Conservation (phyloP, 805 yeast genomes). For the Kurtzmaniella fragi region DNA sequence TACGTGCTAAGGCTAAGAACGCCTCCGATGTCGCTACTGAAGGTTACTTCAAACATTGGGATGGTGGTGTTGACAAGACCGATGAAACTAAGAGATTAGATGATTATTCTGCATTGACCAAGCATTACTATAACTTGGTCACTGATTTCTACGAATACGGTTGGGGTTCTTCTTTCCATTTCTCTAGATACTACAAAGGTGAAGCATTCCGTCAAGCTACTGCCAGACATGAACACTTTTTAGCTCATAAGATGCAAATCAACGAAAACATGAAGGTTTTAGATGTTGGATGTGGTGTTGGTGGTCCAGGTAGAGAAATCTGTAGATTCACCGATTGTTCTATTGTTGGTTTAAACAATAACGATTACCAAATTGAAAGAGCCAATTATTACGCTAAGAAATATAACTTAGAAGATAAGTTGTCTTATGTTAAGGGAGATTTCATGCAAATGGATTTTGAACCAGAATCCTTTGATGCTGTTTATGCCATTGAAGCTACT, state of each 20-base stretch:
- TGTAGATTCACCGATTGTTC: slow-evolving; percentile 83
- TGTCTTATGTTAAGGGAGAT: slow-evolving; percentile 91
- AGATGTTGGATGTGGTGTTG: slow-evolving; percentile 99
- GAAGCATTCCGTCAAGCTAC: slow-evolving; percentile 92
- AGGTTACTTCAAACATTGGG: slow-evolving; percentile 97
- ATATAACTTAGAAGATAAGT: slow-evolving; percentile 62
- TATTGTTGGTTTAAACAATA: slow-evolving; percentile 89
- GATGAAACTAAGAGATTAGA: slow-evolving; percentile 71
- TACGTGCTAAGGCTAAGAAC: slow-evolving; percentile 67
- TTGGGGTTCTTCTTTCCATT: slow-evolving; percentile 98
- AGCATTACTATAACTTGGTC: slow-evolving; percentile 92
- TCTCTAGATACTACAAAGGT: slow-evolving; percentile 88
- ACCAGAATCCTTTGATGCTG: slow-evolving; percentile 88
- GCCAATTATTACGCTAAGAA: slow-evolving; percentile 76
- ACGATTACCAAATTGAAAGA: slow-evolving; percentile 93
- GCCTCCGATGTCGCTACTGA: slow-evolving; percentile 78
- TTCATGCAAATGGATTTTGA: slow-evolving; percentile 98
- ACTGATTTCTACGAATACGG: slow-evolving; percentile 99
- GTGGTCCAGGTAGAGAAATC: slow-evolving; percentile 98
- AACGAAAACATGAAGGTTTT: slow-evolving; percentile 78
- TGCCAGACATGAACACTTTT: slow-evolving; percentile 95
- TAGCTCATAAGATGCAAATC: slow-evolving; percentile 83
- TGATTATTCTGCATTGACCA: slow-evolving; percentile 88
- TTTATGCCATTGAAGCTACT: slow-evolving; percentile 97
- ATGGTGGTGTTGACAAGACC: slow-evolving; percentile 71